phyloP scores from a whole-genome alignment of 306 rosid genomes.

The Dalbergia cultrata region DNA sequence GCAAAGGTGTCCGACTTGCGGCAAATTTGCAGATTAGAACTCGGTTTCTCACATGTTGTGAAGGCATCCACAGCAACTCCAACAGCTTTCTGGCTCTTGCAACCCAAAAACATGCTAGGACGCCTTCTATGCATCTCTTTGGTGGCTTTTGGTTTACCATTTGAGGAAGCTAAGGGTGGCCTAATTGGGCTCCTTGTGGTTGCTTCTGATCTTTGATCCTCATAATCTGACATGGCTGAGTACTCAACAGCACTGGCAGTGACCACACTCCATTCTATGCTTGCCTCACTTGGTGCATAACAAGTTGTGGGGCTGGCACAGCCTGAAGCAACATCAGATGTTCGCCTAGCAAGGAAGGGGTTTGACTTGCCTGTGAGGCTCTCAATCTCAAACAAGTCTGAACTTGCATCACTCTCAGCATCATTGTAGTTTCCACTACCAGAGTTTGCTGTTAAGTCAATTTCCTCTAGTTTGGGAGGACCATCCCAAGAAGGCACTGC shows the following conservation, averaged over 20 bases:
- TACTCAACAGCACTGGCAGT: constrained; percentile 90
- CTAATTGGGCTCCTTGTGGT: constrained; percentile 55
- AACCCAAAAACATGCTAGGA: constrained; percentile 61
- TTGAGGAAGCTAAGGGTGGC: constrained; percentile 37
- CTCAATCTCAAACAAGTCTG: constrained; percentile 92
- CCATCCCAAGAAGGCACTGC: constrained; percentile 55
- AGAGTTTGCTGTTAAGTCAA: constrained; percentile 46
- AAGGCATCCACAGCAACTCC: constrained; percentile 71
- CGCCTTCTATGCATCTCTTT: constrained; percentile 56
- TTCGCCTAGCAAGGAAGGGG: constrained; percentile 57
- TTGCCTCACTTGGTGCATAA: constrained; percentile 95
- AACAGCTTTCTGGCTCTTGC: constrained; percentile 82
- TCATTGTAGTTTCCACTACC: constrained; percentile 58
- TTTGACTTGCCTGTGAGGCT: constrained; percentile 65
- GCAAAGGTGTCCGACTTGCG: constrained; percentile 53
- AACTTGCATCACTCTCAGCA: constrained; percentile 88
- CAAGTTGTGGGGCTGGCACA: constrained; percentile 72
- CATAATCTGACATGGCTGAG: constrained; percentile 74
- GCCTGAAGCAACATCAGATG: constrained; percentile 60
- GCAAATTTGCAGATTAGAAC: constrained; percentile 24
- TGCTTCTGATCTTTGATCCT: constrained; percentile 62
- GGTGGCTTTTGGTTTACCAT: constrained; percentile 46
- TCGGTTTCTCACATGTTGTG: constrained; percentile 51
- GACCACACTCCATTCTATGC: constrained; percentile 96
- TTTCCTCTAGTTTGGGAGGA: constrained; percentile 50